phyloP scores from a whole-genome alignment of 306 rosid genomes.

The Begonia masoniana region DNA sequence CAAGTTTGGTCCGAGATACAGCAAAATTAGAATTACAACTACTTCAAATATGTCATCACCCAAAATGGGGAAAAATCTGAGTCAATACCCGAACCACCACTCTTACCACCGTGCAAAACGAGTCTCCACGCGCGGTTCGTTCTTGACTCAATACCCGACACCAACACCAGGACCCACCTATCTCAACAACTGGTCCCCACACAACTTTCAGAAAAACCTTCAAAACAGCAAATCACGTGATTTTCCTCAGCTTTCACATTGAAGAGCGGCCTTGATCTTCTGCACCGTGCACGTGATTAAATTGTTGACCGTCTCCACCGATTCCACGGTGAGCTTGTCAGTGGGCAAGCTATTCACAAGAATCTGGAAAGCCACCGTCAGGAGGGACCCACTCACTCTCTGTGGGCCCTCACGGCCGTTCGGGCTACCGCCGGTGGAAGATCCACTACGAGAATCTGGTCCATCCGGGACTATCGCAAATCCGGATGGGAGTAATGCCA shows the following conservation, averaged over 20 bases:
- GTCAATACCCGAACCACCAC: constrained; percentile 99
- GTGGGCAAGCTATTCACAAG: constrained; percentile 86
- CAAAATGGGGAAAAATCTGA: constrained; percentile 65
- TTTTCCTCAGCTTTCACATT: constrained; percentile 53
- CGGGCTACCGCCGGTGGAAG: neutral
- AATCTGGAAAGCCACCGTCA: constrained; percentile 92
- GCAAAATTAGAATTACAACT: no score
- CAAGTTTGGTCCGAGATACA: no score
- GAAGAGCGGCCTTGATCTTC: constrained; percentile 85
- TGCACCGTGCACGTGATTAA: constrained; percentile 87
- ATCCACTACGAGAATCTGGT: constrained; percentile 28
- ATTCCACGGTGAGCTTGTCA: constrained; percentile 85
- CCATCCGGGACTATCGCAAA: constrained; percentile 81
- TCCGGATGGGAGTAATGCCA: constrained; percentile 75
- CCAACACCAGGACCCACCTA: no score
- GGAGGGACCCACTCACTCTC: constrained; percentile 64
- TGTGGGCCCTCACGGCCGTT: constrained; percentile 1
- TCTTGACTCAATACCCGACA: constrained; percentile 17
- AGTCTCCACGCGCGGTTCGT: constrained; percentile 83
- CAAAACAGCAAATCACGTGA: no score
- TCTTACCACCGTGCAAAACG: no score
- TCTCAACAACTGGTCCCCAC: no score
- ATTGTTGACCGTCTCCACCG: constrained; percentile 92
- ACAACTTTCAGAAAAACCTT: no score
- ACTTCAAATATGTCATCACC: no score